Base-by-base conservation (phyloP, 495 filamentous ascomycete genomes). In the Xylaria longipes region DNA sequence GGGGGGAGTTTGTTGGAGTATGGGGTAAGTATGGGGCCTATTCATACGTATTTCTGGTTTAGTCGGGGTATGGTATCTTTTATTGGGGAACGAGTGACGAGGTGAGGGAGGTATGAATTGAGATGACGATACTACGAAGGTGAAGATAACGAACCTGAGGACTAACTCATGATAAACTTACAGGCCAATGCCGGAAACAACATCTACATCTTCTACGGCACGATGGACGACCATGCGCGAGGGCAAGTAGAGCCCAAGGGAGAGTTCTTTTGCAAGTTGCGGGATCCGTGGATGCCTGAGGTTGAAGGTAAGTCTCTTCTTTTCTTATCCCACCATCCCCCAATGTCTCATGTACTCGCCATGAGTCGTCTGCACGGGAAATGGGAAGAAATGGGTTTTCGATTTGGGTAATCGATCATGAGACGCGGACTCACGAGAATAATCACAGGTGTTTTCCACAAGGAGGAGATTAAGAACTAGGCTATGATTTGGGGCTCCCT, bases 1-100 rank as follows among this genome's bases (percentile, higher is more conserved):
- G 91, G 91, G 1, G 87, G 86, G 56, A 87, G 84, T 50, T 87
- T 92, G 62, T 79, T 89, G 50, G 90, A 92, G 72, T 92, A 90
- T 73, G 89, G 88, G 41, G 89, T 90, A 76, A 22, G 84, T 33
- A 8, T 14, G 25, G 52, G 7, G 29, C n/a, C n/a, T n/a, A n/a
- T n/a, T n/a, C n/a, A n/a, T n/a, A n/a, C n/a, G n/a, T n/a, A n/a
- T n/a, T n/a, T n/a, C n/a, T n/a, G n/a, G n/a, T n/a, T n/a, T n/a
- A n/a, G n/a, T n/a, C n/a, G n/a, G n/a, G n/a, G n/a, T n/a, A n/a
- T n/a, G n/a, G n/a, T n/a, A n/a, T n/a, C n/a, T n/a, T n/a, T n/a
- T n/a, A n/a, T n/a, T n/a, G n/a, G 27, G 29, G 14, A 6, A 58
- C 17, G 14, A 4, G 41, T 0, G 15, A 5, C 3, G 41, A 20